Evolutionary conservation across 805 yeast species (phyloP).

Genomic region (Cyberlindnera sargentensis): DNA sequence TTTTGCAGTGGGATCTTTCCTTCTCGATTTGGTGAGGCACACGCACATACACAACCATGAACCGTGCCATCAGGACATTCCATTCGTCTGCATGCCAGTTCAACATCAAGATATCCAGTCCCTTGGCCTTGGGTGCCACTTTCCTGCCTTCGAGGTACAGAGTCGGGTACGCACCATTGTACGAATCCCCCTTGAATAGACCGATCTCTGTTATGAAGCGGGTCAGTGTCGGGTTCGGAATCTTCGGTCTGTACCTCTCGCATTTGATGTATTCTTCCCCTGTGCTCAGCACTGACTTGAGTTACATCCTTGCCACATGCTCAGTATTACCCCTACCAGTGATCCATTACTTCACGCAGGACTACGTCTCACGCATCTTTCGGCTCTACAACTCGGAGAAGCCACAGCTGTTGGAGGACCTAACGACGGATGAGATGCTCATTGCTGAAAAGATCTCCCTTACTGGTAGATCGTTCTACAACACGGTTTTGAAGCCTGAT

Average conservation of each 20-base stretch:
- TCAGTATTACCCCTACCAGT: conserved; percentile 52
- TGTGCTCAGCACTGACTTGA: conserved; percentile 41
- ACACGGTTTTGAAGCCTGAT: conserved; percentile 48
- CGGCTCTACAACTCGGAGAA: conserved; percentile 54
- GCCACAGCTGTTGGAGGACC: conserved; percentile 58
- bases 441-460: conserved; percentile 60
- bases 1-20: background rate
- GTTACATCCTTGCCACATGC: conserved; percentile 33
- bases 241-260: conserved; percentile 55
- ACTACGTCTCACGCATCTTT: conserved; percentile 67
- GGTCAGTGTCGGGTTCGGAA: conserved; percentile 53
- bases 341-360: conserved; percentile 45
- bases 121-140: conserved; percentile 33
- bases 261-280: conserved; percentile 49
- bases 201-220: conserved; percentile 59
- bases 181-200: conserved; percentile 54
- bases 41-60: too few species aligned
- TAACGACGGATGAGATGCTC: conserved; percentile 55
- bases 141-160: conserved; percentile 47
- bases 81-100: background rate
- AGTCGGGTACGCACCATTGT: conserved; percentile 54
- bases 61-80: background rate
- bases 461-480: conserved; percentile 61
- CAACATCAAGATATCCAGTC: conserved; percentile 31
- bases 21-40: too few species aligned